Conservation (phyloP, 495 filamentous ascomycete species). For the Aspergillus ostianus region DNA sequence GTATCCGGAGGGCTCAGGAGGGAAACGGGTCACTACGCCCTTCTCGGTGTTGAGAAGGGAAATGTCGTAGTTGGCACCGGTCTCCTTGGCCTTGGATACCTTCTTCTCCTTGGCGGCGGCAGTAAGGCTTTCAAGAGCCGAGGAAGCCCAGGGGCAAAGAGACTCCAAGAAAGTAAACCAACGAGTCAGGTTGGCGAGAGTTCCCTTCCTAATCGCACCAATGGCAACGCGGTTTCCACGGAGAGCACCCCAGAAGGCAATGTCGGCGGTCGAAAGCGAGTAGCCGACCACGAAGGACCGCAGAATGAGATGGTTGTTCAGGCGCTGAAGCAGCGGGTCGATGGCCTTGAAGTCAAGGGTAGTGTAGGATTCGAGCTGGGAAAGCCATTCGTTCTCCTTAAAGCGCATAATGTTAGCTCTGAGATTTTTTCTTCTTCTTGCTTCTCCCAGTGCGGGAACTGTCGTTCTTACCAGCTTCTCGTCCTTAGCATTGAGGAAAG, state of each 20-base stretch:
- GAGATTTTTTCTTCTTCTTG: background rate
- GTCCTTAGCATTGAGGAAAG: conserved; percentile 46
- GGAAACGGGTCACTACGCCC: conserved; percentile 91
- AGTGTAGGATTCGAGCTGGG: conserved; percentile 49
- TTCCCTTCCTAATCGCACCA: conserved; percentile 73
- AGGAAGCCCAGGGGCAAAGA: conserved; percentile 59
- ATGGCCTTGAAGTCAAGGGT: conserved; percentile 75
- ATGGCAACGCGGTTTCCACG: conserved; percentile 82
- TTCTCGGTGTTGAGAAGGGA: conserved; percentile 82
- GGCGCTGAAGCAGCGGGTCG: conserved; percentile 68
- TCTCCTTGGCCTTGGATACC: conserved; percentile 72
- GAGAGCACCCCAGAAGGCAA: conserved; percentile 80
- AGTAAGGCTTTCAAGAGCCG: conserved; percentile 57
- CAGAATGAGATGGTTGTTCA: conserved; percentile 83
- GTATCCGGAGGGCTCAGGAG: conserved; percentile 94
- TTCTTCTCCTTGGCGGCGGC: conserved; percentile 62
- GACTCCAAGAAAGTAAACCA: conserved; percentile 91
- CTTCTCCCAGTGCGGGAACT: background rate
- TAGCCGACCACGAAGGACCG: conserved; percentile 87
- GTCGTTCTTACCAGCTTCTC: conserved; percentile 35
- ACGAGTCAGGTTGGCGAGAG: conserved; percentile 73
- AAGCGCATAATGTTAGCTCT: background rate
- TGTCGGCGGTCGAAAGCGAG: conserved; percentile 72
- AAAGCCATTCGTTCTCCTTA: conserved; percentile 58
- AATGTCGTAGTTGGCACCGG: conserved; percentile 83